Evolutionary conservation across 805 yeast species (phyloP).

Genomic region (Teunomyces pallodes): DNA sequence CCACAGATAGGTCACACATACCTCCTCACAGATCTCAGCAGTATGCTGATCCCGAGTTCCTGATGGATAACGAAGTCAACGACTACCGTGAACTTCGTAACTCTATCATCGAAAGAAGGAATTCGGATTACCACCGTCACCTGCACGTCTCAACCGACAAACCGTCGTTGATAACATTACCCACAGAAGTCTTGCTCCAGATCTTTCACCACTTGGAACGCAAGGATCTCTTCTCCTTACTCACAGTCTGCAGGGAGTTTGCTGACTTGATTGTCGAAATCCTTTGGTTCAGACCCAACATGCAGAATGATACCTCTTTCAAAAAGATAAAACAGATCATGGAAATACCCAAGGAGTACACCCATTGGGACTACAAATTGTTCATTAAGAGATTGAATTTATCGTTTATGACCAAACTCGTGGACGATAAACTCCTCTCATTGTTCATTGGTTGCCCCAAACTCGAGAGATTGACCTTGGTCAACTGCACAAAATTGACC

Average conservation of each 20-base stretch:
- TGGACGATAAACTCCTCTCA: constrained; percentile 61
- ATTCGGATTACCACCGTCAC: constrained; percentile 11
- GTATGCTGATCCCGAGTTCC: constrained; percentile 17
- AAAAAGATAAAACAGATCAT: constrained; percentile 56
- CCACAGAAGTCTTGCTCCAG: constrained; percentile 61
- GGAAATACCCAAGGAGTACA: constrained; percentile 42
- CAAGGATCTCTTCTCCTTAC: constrained; percentile 57
- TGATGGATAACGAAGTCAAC: constrained; percentile 33
- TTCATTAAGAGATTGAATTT: constrained; percentile 79
- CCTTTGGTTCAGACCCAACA: constrained; percentile 84
- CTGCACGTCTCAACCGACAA: constrained; percentile 8
- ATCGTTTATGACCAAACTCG: constrained; percentile 65
- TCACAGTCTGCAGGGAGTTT: constrained; percentile 80
- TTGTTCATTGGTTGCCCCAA: constrained; percentile 67
- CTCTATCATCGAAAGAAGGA: constrained; percentile 30
- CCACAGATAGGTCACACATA: constrained; percentile 1
- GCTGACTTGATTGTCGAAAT: constrained; percentile 73
- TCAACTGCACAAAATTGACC: constrained; percentile 68
- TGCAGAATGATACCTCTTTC: constrained; percentile 50
- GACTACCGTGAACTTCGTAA: constrained; percentile 36
- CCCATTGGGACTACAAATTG: constrained; percentile 64
- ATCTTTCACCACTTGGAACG: constrained; percentile 64
- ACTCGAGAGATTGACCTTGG: constrained; percentile 81
- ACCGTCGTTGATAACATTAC: constrained; percentile 45
- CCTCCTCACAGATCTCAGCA: background rate